Base-by-base conservation (phyloP, 2,329 filamentous ascomycete species). In the Dendryphion nanum region DNA sequence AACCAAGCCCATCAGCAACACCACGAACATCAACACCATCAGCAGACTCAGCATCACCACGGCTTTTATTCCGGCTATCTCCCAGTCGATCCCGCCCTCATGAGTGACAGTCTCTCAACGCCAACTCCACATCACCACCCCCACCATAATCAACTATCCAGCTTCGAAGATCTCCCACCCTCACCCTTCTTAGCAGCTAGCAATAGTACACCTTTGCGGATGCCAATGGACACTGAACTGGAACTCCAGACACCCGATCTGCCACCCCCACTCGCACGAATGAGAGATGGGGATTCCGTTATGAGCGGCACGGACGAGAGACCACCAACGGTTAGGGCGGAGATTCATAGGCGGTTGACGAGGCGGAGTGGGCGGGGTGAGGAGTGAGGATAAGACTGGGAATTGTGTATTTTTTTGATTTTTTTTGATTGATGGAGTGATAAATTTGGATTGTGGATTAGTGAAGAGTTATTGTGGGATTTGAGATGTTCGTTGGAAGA, bases 61-160 rank as follows among this genome's bases (percentile, higher is more conserved):
- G 20, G 12, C 16, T 7, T 18, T 58, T 67, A 26, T 67, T 72
- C 70, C 40, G 61, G 66, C 17, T 68, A 75, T 29, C 69, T 82
- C 60, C 78, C 78, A 2, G 70, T 81, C 29, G 79, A 83, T 42
- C 79, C 79, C 2, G 78, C 79, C 24, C 78, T 83, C 33, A 81
- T 82, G 71, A n/a, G n/a, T n/a, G 69, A 74, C 20, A 53, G 44
- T 12, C 38, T 60, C 14, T 8, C 10, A 8, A 26, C n/a, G 23
- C 23, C 23, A 26, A 10, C 23, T n/a, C 23, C 20, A 4, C 6
- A 13, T 23, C 8, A 28, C 12, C 1, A n/a, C n/a, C 35, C 33
- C 3, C 15, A 29, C 2, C 14, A 36, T 6, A 54, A 35, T 24
- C n/a, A n/a, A n/a, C n/a, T n/a, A n/a, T n/a, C n/a, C n/a, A n/a